Base-by-base conservation (phyloP, 2,329 filamentous ascomycete genomes). In the Colletotrichum euphorbiae region DNA sequence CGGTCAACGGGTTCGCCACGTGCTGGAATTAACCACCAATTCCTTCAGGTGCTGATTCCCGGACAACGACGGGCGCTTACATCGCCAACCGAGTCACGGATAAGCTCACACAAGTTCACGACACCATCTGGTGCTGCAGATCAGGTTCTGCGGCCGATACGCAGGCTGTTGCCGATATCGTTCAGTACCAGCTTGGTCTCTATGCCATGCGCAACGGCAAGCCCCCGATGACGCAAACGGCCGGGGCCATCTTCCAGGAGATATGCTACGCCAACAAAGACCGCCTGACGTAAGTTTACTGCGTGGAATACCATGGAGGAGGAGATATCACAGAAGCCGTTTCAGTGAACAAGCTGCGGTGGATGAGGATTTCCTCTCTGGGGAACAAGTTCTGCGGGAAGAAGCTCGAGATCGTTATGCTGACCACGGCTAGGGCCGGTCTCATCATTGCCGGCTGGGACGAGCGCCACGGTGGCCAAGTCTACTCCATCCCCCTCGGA, bases 391-490 rank as follows among this genome's bases (percentile, higher is more conserved):
- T 28, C 28, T 28, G 28, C 28, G 2, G 28, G 28, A 28, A 8
- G 28, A 28, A 28, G 28, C 28, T 28, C 28, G 21, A n/a, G 9
- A 9, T 19, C 9, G 24, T 51, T 17, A 33, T 6, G 7, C 12
- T 31, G 17, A 28, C n/a, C 15, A 7, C 24, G 17, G 5, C 42
- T 42, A 12, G 95, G 74, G 96, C 96, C 56, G 96, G 96, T 58
- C 92, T 99, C 77, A 98, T 99, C 79, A 97, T 99, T 78, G 96
- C 95, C n/a, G 96, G 96, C 71, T 98, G 94, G 88, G 96, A 99
- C 79, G 90, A 93, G 77, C 90, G 93, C 78, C 93, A 98, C 80
- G 96, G 96, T 73, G 96, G 96, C 56, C 94, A 98, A 80, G 95
- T 99, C 71, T 99, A 98, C 85, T 96, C 93, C 75, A 98, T 99